These are phyloP conservation scores for Salvia miltiorrhiza DNA, from an alignment of 257 asterid species.

Conservation along the genomic window DNA sequence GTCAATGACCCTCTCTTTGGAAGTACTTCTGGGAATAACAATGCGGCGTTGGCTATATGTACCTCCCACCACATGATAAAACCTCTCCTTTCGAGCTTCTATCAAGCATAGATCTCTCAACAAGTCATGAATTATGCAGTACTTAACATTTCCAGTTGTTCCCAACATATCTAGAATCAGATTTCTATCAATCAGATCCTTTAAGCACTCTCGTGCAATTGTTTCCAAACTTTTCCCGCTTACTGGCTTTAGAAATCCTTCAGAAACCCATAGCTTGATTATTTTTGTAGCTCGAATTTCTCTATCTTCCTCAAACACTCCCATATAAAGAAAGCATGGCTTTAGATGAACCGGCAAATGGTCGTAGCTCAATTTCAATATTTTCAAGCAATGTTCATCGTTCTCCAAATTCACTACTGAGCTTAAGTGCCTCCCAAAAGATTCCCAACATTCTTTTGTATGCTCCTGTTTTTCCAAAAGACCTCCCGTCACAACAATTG, in stretches of 20 bases:
- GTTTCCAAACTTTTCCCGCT: background rate
- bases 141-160: background rate
- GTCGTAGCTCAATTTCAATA: background rate
- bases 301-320: background rate
- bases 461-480: too few relatives aligned
- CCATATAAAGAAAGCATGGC: slow-evolving; percentile 9
- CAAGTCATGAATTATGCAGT: background rate
- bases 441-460: background rate
- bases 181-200: background rate
- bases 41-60: background rate
- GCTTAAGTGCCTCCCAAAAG: background rate
- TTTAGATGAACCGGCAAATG: background rate
- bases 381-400: background rate
- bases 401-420: background rate
- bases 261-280: background rate
- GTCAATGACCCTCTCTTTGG: background rate
- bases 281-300: background rate
- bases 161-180: background rate
- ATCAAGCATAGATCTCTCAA: background rate
- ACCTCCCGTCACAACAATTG: slow-evolving; percentile 1
- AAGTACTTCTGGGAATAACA: background rate
- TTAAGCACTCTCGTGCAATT: background rate
- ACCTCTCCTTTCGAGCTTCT: background rate
- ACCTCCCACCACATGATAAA: background rate
- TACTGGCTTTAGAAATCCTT: background rate